phyloP scores from a whole-genome alignment of 768 basidiomycete species.

The Grammothele lineata region DNA sequence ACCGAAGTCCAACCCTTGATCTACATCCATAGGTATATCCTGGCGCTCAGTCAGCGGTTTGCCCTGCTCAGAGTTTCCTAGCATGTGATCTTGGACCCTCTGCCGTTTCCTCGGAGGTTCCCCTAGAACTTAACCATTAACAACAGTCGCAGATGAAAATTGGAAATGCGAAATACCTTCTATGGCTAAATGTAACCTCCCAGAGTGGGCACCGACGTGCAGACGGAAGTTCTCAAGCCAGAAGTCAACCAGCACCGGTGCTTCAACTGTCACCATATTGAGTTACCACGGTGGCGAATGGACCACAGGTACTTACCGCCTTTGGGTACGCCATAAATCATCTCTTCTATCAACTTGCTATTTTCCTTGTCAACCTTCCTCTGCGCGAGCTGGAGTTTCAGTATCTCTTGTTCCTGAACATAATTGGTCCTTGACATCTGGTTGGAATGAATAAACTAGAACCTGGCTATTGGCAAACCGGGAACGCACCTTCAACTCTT shows the following conservation, averaged over 20 bases:
- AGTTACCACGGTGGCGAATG: too few relatives aligned
- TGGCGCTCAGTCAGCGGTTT: background rate
- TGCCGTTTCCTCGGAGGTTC: conserved; percentile 46
- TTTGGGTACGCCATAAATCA: conserved; percentile 63
- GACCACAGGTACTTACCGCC: conserved; percentile 43
- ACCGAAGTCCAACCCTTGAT: conserved; percentile 24
- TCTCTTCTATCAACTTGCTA: conserved; percentile 49
- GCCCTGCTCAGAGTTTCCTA: too few relatives aligned
- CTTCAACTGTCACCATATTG: conserved; percentile 48
- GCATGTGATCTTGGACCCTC: conserved; percentile 30
- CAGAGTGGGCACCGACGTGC: conserved; percentile 61
- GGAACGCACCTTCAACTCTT: conserved; percentile 67
- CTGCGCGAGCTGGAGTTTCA: conserved; percentile 45
- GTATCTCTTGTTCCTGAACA: conserved; percentile 51
- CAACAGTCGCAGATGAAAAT: background rate
- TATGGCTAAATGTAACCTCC: conserved; percentile 36
- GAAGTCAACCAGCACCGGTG: conserved; percentile 62
- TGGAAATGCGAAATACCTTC: conserved; percentile 24
- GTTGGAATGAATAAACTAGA: background rate
- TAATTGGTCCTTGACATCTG: conserved; percentile 67
- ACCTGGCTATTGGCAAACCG: too few relatives aligned
- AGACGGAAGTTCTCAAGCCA: conserved; percentile 72
- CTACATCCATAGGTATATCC: conserved; percentile 12
- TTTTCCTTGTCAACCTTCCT: conserved; percentile 57
- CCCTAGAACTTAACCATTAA: too few relatives aligned